Evolutionary conservation across 345 rosid genomes (phyloP), one percentile per base, ranked within the genome.

Genomic region (Bretschneidera sinensis): DNA sequence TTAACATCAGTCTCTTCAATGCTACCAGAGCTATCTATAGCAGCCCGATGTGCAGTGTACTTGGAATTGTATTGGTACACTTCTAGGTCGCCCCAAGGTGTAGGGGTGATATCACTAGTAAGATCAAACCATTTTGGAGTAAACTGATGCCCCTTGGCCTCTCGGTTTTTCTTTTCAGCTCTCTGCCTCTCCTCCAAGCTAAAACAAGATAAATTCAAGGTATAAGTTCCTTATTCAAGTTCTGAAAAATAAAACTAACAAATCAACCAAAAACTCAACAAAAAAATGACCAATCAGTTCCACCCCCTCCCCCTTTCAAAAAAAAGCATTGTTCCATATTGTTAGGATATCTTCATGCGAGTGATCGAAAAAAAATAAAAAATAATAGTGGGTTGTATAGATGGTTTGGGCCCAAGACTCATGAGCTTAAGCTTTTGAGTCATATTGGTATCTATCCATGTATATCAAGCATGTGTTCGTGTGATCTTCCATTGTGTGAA

Each of bases 41-140:
- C 79, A 24, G 79, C 86, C 4, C 85, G 74, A 34, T 83, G 79
- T 63, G 84, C 72, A 0, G 50, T 34, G 55, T 89, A 89, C 59
- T 81, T 89, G 61, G 89, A 94, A 31, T 86, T 89, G 81, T 75
- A 89, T 55, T 63, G 81, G 71, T 86, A 89, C 28, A 89, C 83
- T 74, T 86, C 94, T 25, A 89, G 66, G 66, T 89, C 94, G 0
- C 94, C 96, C 96, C 96, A 89, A 21, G 91, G 96, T n/a, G 96
- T 89, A 10, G 87, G 77, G 43, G 79, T 70, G 24, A 78, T 71
- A 64, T 89, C 94, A 28, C 71, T 69, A 0, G 89, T 81, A 28
- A 66, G 62, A 58, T 86, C 80, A 28, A 89, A 89, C 96, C 96
- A 89, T 77, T 72, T 83, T 10, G 96, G 82, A 0, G 76, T 74